phyloP scores from a whole-genome alignment of 176 grass and related monocot species.

The Elymus sibiricus region DNA sequence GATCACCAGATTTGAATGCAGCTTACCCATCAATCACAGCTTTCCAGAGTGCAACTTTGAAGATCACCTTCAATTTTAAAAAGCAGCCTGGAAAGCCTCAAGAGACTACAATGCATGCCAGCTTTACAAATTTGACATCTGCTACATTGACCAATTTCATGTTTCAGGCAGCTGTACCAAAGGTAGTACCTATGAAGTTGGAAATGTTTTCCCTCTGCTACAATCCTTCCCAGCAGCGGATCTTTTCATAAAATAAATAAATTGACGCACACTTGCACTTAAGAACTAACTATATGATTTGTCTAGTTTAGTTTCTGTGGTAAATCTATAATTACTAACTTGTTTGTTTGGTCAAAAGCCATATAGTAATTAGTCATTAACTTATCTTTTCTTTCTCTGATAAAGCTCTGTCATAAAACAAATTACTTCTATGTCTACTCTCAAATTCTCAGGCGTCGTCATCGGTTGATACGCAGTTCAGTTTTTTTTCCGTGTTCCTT shows the following conservation, averaged over 20 bases:
- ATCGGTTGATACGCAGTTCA: not conserved
- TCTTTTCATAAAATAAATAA: not conserved
- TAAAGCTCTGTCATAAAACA: not conserved
- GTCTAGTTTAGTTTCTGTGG: not conserved
- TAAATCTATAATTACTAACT: slow-evolving; percentile 17
- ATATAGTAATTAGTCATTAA: not conserved
- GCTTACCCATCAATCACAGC: slow-evolving; percentile 67
- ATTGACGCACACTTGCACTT: not conserved
- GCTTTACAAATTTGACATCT: slow-evolving; percentile 84
- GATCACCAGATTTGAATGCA: slow-evolving; percentile 40
- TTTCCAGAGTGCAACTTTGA: slow-evolving; percentile 87
- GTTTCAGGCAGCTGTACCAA: slow-evolving; percentile 98
- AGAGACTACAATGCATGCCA: slow-evolving; percentile 65
- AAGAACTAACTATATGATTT: not conserved
- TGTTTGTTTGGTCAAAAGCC: not conserved
- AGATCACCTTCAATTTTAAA: slow-evolving; percentile 75
- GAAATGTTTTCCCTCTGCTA: not conserved
- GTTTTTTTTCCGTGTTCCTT: not conserved
- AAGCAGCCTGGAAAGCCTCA: slow-evolving; percentile 78
- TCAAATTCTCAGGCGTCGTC: not conserved
- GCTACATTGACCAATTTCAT: slow-evolving; percentile 75
- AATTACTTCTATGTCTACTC: not conserved
- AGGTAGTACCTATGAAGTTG: slow-evolving; percentile 45
- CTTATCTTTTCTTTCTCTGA: slow-evolving; percentile 1
- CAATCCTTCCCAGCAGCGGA: not conserved